A percentile compares a stretch with the other conserved stretches of the same genome.
Conservation (phyloP, 1,139 yeast genomes). For the Pneumocystis murina region DNA sequence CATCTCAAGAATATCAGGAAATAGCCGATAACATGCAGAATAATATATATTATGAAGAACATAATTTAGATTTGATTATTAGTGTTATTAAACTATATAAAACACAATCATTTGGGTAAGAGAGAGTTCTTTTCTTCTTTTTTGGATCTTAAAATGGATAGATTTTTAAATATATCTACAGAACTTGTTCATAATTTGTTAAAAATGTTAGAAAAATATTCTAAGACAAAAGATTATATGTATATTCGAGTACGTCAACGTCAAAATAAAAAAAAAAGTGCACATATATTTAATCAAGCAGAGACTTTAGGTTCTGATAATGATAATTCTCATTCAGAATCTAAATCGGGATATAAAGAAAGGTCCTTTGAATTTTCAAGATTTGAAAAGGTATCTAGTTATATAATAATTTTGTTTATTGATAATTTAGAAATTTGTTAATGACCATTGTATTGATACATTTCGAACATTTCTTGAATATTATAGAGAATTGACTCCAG, state of each 20-base stretch:
- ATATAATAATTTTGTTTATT: neutral
- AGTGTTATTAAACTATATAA: conserved; percentile 51
- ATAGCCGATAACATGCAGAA: conserved; percentile 38
- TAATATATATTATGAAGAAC: conserved; percentile 49
- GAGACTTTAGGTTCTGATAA: conserved; percentile 26
- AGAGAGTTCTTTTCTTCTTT: neutral
- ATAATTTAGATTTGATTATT: conserved; percentile 44
- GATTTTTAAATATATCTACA: conserved; percentile 45
- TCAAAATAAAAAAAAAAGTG: conserved; percentile 18
- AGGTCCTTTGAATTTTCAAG: conserved; percentile 37
- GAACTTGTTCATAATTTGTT: conserved; percentile 54
- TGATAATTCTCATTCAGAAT: conserved; percentile 25
- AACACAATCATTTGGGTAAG: conserved; percentile 23
- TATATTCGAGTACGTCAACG: conserved; percentile 18
- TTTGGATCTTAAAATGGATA: conserved; percentile 23
- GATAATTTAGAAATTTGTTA: conserved; percentile 22
- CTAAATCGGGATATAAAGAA: conserved; percentile 29
- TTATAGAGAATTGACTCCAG: conserved; percentile 46
- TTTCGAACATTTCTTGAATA: conserved; percentile 39
- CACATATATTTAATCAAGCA: conserved; percentile 1
- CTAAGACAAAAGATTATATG: conserved; percentile 36
- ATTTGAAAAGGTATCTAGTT: conserved; percentile 22
- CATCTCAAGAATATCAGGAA: conserved; percentile 30
- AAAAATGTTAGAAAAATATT: conserved; percentile 51
- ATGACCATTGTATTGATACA: conserved; percentile 33